Conservation (phyloP, 2,329 filamentous ascomycete species). For the Aspergillus luchuensis region DNA sequence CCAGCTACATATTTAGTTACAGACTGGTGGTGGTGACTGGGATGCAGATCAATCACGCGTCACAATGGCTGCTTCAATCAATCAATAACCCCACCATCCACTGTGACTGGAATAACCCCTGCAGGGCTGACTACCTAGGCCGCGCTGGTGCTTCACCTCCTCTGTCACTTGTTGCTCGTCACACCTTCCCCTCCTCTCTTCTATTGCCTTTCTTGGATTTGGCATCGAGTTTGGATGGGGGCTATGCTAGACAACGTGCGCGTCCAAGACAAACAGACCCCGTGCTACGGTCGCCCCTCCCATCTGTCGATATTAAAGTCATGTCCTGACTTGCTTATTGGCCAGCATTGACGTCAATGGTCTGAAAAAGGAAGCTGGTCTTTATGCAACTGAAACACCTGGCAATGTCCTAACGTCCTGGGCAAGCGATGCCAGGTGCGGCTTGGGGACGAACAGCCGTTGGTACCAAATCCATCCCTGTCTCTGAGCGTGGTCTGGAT, state of each 20-base stretch:
- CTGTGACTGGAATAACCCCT: slow-evolving; percentile 8
- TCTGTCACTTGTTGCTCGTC: not conserved
- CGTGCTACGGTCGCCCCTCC: not conserved
- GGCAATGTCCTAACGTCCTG: not conserved
- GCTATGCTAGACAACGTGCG: not conserved
- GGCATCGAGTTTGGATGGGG: not conserved
- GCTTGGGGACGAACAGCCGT: not conserved
- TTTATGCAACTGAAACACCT: not conserved
- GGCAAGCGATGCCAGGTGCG: not conserved
- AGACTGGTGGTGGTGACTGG: not conserved
- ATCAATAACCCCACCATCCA: not conserved
- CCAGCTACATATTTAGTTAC: not conserved
- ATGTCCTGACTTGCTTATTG: not conserved
- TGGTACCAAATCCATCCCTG: not conserved
- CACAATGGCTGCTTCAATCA: not conserved
- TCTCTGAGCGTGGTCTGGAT: not conserved
- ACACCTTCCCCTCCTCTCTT: not conserved
- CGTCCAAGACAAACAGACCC: not conserved
- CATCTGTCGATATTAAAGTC: not conserved
- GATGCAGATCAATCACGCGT: slow-evolving; percentile 11
- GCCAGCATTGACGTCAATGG: not conserved
- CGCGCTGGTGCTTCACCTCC: not conserved
- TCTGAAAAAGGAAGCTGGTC: not conserved
- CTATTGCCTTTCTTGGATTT: not conserved
- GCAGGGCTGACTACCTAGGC: not conserved